These are phyloP conservation scores for Tricharina praecox DNA, from an alignment of 495 filamentous ascomycete genomes.

Conservation along the genomic window DNA sequence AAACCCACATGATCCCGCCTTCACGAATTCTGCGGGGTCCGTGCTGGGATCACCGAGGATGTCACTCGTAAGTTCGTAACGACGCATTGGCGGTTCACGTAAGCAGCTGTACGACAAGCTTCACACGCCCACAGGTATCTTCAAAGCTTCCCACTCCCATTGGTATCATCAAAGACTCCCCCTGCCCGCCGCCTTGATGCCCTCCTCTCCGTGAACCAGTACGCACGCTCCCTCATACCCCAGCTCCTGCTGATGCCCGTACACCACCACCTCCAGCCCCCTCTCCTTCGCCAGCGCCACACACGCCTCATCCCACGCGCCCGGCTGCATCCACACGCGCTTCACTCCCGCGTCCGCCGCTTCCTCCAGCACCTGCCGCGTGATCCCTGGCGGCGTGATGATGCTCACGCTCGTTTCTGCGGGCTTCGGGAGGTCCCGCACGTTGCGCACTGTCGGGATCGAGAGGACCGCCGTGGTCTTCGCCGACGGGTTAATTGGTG, in stretches of 20 bases:
- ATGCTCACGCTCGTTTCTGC: slow-evolving; percentile 60
- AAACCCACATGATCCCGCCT: too few relatives aligned
- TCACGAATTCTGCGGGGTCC: too few relatives aligned
- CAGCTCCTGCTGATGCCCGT: slow-evolving; percentile 43
- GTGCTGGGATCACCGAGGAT: too few relatives aligned
- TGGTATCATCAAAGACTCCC: too few relatives aligned
- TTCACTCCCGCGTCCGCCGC: slow-evolving; percentile 62
- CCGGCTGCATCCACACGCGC: slow-evolving; percentile 84
- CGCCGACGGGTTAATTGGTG: slow-evolving; percentile 63
- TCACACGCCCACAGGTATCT: too few relatives aligned
- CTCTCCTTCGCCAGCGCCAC: slow-evolving; percentile 46
- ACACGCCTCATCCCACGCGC: slow-evolving; percentile 60
- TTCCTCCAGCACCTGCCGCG: slow-evolving; percentile 51
- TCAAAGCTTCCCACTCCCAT: too few relatives aligned
- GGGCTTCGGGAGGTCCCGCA: slow-evolving; percentile 45
- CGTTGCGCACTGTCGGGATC: slow-evolving; percentile 44
- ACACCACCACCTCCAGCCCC: slow-evolving; percentile 40
- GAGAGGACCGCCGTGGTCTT: slow-evolving; percentile 37
- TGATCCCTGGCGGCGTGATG: slow-evolving; percentile 71
- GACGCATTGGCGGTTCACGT: too few relatives aligned
- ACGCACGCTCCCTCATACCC: slow-evolving; percentile 77
- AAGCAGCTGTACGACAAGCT: too few relatives aligned
- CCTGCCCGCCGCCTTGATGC: slow-evolving; percentile 46
- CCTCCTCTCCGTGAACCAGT: slow-evolving; percentile 69
- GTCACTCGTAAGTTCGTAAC: too few relatives aligned